phyloP scores from a whole-genome alignment of 2,329 filamentous ascomycete species.

The Balansia obtecta region DNA sequence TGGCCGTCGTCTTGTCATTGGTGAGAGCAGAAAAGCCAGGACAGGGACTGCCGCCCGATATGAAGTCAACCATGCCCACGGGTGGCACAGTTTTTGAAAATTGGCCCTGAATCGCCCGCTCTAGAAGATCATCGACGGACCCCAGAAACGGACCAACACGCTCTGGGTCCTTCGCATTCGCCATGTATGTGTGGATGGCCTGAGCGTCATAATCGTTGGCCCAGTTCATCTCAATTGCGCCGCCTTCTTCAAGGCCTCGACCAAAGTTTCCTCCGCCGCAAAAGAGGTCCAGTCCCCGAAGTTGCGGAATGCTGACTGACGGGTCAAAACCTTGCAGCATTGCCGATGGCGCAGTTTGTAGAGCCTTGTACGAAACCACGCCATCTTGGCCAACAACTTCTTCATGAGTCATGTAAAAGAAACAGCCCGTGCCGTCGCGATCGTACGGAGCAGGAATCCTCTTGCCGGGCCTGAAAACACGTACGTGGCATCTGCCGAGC shows the following conservation, averaged over 20 bases:
- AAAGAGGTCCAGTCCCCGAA: constrained; percentile 59
- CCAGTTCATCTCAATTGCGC: constrained; percentile 50
- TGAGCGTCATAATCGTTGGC: constrained; percentile 52
- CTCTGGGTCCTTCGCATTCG: constrained; percentile 38
- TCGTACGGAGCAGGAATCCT: constrained; percentile 51
- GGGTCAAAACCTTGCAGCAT: constrained; percentile 47
- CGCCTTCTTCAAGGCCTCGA: constrained; percentile 60
- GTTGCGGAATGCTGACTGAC: constrained; percentile 17
- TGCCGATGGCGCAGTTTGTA: constrained; percentile 20
- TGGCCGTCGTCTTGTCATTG: constrained; percentile 34
- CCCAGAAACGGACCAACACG: constrained; percentile 48
- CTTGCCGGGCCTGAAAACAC: constrained; percentile 34
- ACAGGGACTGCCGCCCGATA: constrained; percentile 65
- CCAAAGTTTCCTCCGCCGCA: constrained; percentile 71
- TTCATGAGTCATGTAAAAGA: constrained; percentile 47
- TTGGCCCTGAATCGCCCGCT: constrained; percentile 38
- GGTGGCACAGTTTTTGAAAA: constrained; percentile 35
- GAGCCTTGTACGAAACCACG: constrained; percentile 18
- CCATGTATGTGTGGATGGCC: constrained; percentile 62
- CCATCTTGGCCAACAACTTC: background rate
- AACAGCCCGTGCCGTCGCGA: constrained; percentile 50
- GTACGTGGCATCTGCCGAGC: constrained; percentile 44
- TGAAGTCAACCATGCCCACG: constrained; percentile 53
- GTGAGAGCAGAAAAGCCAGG: constrained; percentile 63
- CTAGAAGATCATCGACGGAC: constrained; percentile 58